A percentile compares a stretch with the other conserved stretches of the same genome.
These are phyloP conservation scores for Kalmanozyma brasiliensis DNA, from an alignment of 1,284 basidiomycete species.

Conservation along the genomic window DNA sequence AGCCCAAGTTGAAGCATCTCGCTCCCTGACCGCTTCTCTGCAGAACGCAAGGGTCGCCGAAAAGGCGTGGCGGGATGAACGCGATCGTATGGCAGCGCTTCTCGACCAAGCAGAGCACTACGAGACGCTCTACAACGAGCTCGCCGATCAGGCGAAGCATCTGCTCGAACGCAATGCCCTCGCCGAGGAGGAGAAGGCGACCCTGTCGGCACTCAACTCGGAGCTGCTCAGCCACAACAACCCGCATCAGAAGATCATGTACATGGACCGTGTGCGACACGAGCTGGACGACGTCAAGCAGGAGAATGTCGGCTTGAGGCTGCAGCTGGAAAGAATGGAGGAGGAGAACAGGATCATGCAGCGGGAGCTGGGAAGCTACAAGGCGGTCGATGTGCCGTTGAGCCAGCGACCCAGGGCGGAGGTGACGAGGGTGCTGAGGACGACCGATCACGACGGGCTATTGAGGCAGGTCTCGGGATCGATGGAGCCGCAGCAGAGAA, in stretches of 20 bases:
- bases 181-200: constrained; percentile 35
- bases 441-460: constrained; percentile 23
- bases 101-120: constrained; percentile 29
- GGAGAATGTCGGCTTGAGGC: constrained; percentile 21
- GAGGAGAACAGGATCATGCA: constrained; percentile 15
- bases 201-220: constrained; percentile 35
- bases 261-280: constrained; percentile 40
- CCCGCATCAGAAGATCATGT: constrained; percentile 49
- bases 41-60: constrained; percentile 37
- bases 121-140: constrained; percentile 31
- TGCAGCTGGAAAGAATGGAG: constrained; percentile 30
- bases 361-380: constrained; percentile 29
- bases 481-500: constrained; percentile 2
- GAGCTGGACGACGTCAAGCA: constrained; percentile 37
- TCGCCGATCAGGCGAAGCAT: constrained; percentile 34
- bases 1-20: constrained; percentile 21
- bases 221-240: constrained; percentile 45
- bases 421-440: constrained; percentile 30
- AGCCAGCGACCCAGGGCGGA: constrained; percentile 33
- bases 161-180: constrained; percentile 33
- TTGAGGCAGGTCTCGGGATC: constrained; percentile 30
- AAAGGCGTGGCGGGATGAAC: constrained; percentile 32
- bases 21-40: constrained; percentile 23
- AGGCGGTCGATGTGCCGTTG: constrained; percentile 42
- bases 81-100: constrained; percentile 29